Evolutionary conservation across 352 stramenopile species (phyloP), one percentile per base, ranked within the genome.

Genomic region (Globisporangium middletonii): DNA sequence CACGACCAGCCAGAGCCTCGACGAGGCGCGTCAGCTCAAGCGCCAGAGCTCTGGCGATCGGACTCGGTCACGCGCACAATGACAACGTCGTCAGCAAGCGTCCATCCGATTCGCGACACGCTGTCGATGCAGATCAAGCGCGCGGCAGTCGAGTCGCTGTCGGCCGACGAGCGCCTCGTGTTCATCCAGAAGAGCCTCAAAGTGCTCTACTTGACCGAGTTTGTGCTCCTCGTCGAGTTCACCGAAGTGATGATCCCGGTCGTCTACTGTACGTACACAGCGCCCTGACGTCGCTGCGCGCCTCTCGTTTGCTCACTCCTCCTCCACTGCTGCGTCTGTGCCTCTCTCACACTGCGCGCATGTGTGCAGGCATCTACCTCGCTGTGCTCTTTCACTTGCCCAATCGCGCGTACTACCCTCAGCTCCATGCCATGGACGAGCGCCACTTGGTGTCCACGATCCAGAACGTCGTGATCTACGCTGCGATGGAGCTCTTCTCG

Each of bases 161-260:
- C 54, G 41, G 41, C 50, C 0, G 59, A 74, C 18, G 42, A 62
- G 16, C 52, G 38, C 26, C 57, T 69, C 9, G 35, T 62, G 18
- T 72, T 75, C 18, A 50, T 66, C 1, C 23, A 60, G 0, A 45
- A 64, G 12, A 50, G 65, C 0, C 51, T 66, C 4, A 50, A 66
- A 35, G 44, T 78, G 38, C 60, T 83, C 3, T 74, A 79, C 41
- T 60, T 77, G 48, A 72, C 73, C 2, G 71, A 80, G 62, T 83
- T 77, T 13, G 33, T 80, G 18, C 26, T 79, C 23, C 55, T 79
- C 50, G 60, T 73, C 43, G 73, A 83, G 51, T 78, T 69, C 28
- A 60, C 72, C 2, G 68, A 79, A 38, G 67, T 76, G 4, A 59
- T 72, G 28, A 63, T 83, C 16, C 69, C 73, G 6, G 18, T 71